Evolutionary conservation across 768 basidiomycete genomes (phyloP).

Genomic region (Russula vinacea): DNA sequence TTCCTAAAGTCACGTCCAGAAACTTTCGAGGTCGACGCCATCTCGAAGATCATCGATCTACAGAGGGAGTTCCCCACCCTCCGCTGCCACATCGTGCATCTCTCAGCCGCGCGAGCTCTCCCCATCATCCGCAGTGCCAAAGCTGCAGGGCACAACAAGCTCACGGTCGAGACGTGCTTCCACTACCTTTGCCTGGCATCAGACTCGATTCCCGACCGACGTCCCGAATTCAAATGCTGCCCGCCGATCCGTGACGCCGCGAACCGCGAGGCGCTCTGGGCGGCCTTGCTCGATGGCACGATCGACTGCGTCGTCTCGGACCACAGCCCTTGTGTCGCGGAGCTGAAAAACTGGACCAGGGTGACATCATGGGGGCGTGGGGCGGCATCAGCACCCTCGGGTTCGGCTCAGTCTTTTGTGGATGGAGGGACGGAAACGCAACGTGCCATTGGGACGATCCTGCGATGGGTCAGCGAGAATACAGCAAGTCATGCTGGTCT

Average conservation of each 20-base stretch:
- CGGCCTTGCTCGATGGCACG: constrained; percentile 71
- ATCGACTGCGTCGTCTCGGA: constrained; percentile 96
- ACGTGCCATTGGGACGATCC: constrained; percentile 56
- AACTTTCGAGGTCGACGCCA: constrained; percentile 74
- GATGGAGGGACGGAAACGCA: constrained; percentile 71
- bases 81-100: constrained; percentile 91
- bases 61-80: constrained; percentile 61
- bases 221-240: constrained; percentile 92
- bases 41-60: constrained; percentile 67
- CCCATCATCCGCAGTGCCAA: constrained; percentile 71
- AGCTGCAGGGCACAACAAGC: constrained; percentile 55
- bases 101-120: constrained; percentile 82
- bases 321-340: constrained; percentile 85
- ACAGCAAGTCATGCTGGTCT: constrained; percentile 83
- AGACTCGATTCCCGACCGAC: constrained; percentile 67
- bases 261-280: constrained; percentile 79
- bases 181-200: constrained; percentile 87
- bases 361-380: constrained; percentile 89
- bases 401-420: constrained; percentile 80
- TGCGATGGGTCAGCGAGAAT: constrained; percentile 70
- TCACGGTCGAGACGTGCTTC: constrained; percentile 97
- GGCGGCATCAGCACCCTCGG: constrained; percentile 93
- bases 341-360: constrained; percentile 76
- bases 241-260: constrained; percentile 78
- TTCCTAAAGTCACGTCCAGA: constrained; percentile 86